Base-by-base conservation (phyloP, 1,284 basidiomycete species). In the Exsudoporus floridanus region DNA sequence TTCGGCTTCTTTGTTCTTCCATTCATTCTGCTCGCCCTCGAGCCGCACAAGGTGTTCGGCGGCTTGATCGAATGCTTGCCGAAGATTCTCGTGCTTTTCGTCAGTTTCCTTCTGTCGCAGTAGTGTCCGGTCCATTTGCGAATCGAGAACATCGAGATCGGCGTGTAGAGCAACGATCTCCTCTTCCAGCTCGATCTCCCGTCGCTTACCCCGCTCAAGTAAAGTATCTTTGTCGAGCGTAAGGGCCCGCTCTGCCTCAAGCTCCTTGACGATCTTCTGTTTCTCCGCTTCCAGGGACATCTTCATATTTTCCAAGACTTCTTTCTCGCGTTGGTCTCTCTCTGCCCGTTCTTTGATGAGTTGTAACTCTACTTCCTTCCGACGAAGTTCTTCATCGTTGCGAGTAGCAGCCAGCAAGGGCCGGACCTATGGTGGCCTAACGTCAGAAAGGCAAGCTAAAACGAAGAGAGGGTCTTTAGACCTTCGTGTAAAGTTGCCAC, bases 401-500 rank as follows among this genome's bases (percentile, higher is more conserved):
- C 94, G 79, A 2, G 96, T 98, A 1, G 95, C 96, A 16, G 92
- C 91, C 12, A 99, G 81, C 13, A 99, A 71, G 0, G 97, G 97
- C 41, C 94, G 88, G 23, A 99, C 84, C 87, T 90, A 58, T 3
- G 43, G 55, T 43, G 31, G n/a, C 40, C 21, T 56, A 44, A 41
- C 2, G 36, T 39, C 37, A 63, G 42, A 16, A 48, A 31, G 18
- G n/a, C 44, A 28, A 34, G 3, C 30, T 9, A n/a, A n/a, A n/a
- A n/a, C 0, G 23, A 39, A 47, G 37, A 23, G 40, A 49, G 27
- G 14, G 25, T 25, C 16, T 18, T 48, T 58, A 60, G 56, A 84
- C 84, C 80, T 94, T 97, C 16, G 92, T 94, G 70, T 97, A 99
- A 16, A 99, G 79, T 60, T 94, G 91, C 97, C 97, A 99, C 97